These are phyloP conservation scores for Colletotrichum karsti DNA, from an alignment of 2,329 filamentous ascomycete species.

Conservation along the genomic window DNA sequence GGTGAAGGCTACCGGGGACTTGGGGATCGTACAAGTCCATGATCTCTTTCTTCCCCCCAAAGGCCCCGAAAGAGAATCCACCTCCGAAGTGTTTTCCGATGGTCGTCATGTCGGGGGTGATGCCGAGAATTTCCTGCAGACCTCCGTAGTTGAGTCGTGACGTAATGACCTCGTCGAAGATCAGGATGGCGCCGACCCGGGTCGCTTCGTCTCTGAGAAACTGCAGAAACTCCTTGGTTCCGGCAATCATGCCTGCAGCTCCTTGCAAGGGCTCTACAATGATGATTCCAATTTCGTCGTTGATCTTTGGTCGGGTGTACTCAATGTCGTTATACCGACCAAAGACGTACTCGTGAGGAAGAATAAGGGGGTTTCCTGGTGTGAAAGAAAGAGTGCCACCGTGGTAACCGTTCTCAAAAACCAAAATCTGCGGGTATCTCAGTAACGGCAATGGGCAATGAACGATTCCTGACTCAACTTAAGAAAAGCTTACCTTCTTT, in stretches of 20 bases:
- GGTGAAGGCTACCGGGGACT: conserved; percentile 31
- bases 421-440: conserved; percentile 37
- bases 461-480: accelerated
- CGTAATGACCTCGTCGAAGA: conserved; percentile 79
- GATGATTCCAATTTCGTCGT: conserved; percentile 65
- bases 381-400: conserved; percentile 51
- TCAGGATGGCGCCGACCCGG: conserved; percentile 61
- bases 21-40: conserved; percentile 66
- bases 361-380: conserved; percentile 48
- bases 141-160: conserved; percentile 64
- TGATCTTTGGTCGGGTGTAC: conserved; percentile 51
- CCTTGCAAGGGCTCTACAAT: conserved; percentile 75
- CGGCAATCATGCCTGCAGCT: conserved; percentile 65
- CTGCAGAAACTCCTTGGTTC: conserved; percentile 52
- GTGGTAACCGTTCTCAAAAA: conserved; percentile 61
- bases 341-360: conserved; percentile 64
- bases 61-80: conserved; percentile 72
- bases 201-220: conserved; percentile 25
- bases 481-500: conserved; percentile 44
- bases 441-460: accelerated
- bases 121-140: conserved; percentile 47
- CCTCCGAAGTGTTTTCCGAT: conserved; percentile 75
- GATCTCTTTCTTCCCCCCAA: conserved; percentile 67
- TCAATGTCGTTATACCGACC: conserved; percentile 69
- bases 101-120: conserved; percentile 69